phyloP scores from a whole-genome alignment of 495 filamentous ascomycete species.

The Penicillium lagena region DNA sequence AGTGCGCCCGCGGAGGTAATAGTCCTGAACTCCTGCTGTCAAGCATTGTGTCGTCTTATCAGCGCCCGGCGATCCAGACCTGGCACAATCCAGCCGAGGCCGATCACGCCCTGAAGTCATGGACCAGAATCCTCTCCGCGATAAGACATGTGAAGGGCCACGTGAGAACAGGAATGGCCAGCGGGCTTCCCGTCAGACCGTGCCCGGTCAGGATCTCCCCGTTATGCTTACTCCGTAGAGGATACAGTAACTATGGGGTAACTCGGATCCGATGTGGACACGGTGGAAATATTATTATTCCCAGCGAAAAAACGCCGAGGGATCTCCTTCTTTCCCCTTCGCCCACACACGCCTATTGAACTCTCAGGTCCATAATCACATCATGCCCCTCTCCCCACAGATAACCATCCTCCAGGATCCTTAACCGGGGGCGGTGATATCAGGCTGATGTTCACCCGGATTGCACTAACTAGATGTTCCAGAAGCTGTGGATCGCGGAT shows the following conservation, averaged over 20 bases:
- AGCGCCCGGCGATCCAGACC: too few species aligned
- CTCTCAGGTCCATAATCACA: background rate
- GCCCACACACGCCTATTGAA: too few species aligned
- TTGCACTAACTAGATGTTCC: constrained; percentile 26
- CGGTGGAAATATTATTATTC: background rate
- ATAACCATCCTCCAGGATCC: constrained; percentile 12
- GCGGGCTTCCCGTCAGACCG: background rate
- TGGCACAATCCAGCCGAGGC: too few species aligned
- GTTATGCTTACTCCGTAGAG: background rate
- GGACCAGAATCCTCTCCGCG: too few species aligned
- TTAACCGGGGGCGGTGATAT: constrained; percentile 36
- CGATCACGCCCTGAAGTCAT: too few species aligned
- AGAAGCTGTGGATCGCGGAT: constrained; percentile 40
- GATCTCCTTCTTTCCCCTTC: too few species aligned
- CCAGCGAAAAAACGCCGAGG: too few species aligned
- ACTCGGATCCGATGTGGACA: constrained; percentile 7
- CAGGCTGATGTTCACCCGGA: constrained; percentile 22
- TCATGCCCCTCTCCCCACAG: background rate
- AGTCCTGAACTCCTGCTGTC: too few species aligned
- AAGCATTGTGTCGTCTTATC: too few species aligned
- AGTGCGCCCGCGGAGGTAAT: too few species aligned
- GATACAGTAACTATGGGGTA: constrained; percentile 17
- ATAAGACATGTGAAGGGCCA: background rate
- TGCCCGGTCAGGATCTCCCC: background rate
- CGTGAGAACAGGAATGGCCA: constrained; percentile 13